Evolutionary conservation across 164 flowering plant genomes (phyloP), one percentile per base, ranked within the genome.

Genomic region (Nelumbo lutea): DNA sequence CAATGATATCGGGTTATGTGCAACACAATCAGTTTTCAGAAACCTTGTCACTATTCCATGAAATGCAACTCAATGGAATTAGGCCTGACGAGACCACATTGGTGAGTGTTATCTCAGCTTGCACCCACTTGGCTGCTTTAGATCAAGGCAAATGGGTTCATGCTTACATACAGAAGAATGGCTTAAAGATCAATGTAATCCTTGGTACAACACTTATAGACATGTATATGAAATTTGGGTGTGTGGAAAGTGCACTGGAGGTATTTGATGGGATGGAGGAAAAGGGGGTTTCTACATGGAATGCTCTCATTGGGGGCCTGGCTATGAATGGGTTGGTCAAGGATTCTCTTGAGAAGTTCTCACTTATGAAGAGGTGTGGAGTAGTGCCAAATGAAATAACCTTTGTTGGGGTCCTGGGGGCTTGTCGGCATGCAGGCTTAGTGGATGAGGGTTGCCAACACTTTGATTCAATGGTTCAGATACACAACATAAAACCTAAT

Each of bases 391-490:
- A 84, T 81, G 85, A 77, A 66, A 80, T 80, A 44, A 84, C 85
- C 9, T 84, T 82, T 67, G 47, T 84, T n/a, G 84, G 80, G 42
- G 76, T 84, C 44, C 82, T 84, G 5, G 78, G 80, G 3, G 86
- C 80, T 51, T 84, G 87, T 61, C 67, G 83, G 38, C 84, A 79
- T 61, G 70, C 74, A 75, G 87, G 87, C 1, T 62, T 82, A 42
- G 84, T 82, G 3, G 77, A 82, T 51, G 84, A 82, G 45, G 87
- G 87, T 6, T 79, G 73, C 9, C 44, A 14, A 42, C 66, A 77
- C 48, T 82, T 84, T 60, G 48, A 69, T 9, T 73, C 84, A 63
- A 84, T 84, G 86, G 61, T 73, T 55, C 61, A 68, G 38, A 76
- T 76, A 13, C 72, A 78, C 70, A 74, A 69, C 11, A 69, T 82